Evolutionary conservation across 345 rosid genomes (phyloP).

Genomic region (Salix arbutifolia): DNA sequence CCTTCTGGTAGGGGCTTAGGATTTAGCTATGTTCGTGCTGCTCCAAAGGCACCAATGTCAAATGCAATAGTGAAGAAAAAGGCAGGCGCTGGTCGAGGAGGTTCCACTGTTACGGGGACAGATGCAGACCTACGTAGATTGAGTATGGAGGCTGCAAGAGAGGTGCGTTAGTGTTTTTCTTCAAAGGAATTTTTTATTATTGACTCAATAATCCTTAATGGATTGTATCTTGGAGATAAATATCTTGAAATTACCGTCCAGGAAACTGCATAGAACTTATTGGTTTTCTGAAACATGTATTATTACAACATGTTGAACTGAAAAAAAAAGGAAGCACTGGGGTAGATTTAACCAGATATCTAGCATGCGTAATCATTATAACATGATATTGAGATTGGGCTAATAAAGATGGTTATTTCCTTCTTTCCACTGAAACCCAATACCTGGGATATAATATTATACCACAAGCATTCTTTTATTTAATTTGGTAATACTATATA

Average conservation of each 20-base stretch:
- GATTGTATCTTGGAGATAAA: background rate
- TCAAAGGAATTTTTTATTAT: background rate
- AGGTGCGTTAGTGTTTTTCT: slow-evolving; percentile 44
- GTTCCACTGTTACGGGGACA: slow-evolving; percentile 90
- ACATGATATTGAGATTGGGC: background rate
- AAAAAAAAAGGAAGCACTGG: background rate
- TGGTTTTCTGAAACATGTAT: background rate
- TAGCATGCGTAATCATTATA: background rate
- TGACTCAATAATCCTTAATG: background rate
- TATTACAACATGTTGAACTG: background rate
- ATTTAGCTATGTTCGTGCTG: slow-evolving; percentile 87
- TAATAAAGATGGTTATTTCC: background rate
- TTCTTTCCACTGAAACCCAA: background rate
- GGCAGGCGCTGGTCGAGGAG: slow-evolving; percentile 78
- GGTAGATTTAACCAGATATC: background rate
- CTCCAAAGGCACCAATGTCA: slow-evolving; percentile 83
- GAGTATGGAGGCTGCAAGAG: slow-evolving; percentile 99
- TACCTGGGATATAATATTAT: background rate
- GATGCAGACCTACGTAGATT: slow-evolving; percentile 98
- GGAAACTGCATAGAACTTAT: background rate
- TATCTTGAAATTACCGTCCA: background rate
- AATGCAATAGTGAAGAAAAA: slow-evolving; percentile 75
- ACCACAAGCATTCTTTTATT: background rate
- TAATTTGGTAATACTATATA: background rate
- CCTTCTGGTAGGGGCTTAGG: slow-evolving; percentile 98